phyloP scores from a whole-genome alignment of 2,329 filamentous ascomycete species.

The Laburnicola sp. region DNA sequence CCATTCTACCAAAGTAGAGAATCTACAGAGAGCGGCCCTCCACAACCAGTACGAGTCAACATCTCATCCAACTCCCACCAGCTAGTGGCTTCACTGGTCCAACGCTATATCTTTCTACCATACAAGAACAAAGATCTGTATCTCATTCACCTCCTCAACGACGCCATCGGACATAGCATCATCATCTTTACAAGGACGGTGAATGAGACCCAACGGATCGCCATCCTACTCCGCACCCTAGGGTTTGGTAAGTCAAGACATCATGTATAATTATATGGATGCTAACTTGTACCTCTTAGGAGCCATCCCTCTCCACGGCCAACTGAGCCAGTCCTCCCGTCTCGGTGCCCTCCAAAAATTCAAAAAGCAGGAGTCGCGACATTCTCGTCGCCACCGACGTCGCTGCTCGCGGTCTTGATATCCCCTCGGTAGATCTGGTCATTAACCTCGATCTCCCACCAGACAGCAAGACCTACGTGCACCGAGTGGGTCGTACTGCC shows the following conservation, averaged over 20 bases:
- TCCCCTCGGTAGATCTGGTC: constrained; percentile 86
- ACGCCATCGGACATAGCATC: constrained; percentile 79
- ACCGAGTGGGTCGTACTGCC: constrained; percentile 85
- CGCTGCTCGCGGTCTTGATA: constrained; percentile 89
- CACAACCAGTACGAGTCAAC: constrained; percentile 78
- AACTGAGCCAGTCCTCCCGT: constrained; percentile 84
- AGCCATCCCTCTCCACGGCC: constrained; percentile 90
- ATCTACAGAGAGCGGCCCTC: constrained; percentile 84
- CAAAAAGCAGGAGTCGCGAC: constrained; percentile 73
- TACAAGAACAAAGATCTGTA: constrained; percentile 86
- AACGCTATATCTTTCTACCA: constrained; percentile 78
- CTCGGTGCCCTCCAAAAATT: constrained; percentile 91
- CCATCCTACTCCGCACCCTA: constrained; percentile 78
- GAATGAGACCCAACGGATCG: constrained; percentile 82
- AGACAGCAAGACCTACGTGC: constrained; percentile 88
- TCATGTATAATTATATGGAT: too few relatives aligned
- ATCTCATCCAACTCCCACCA: constrained; percentile 85
- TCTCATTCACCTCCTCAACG: constrained; percentile 82
- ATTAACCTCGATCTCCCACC: constrained; percentile 83
- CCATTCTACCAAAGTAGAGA: constrained; percentile 93
- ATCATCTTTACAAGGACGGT: constrained; percentile 94
- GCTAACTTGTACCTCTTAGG: constrained; percentile 42
- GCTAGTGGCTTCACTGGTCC: constrained; percentile 84
- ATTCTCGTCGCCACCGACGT: constrained; percentile 93
- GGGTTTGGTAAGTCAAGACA: constrained; percentile 59